Percentiles rank a stretch among this genome's conserved stretches.
These are phyloP conservation scores for Lentinula sp. DNA, from an alignment of 768 basidiomycete genomes.

Conservation along the genomic window DNA sequence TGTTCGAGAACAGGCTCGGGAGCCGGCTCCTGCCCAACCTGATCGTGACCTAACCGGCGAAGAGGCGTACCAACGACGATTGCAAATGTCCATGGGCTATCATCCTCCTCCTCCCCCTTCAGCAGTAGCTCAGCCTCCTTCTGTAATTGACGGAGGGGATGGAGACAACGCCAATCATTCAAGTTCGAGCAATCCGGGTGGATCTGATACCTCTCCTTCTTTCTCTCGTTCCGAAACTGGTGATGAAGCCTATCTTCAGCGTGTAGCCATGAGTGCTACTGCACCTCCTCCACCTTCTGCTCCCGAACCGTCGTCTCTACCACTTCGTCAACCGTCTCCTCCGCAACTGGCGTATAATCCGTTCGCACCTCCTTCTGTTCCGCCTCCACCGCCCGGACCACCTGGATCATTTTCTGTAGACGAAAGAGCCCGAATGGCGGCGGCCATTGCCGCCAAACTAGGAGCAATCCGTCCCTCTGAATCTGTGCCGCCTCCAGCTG, in stretches of 20 bases:
- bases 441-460: constrained; percentile 75
- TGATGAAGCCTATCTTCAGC: constrained; percentile 64
- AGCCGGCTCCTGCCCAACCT: constrained; percentile 28
- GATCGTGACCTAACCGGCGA: constrained; percentile 60
- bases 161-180: constrained; percentile 18
- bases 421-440: constrained; percentile 69
- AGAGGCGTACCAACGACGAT: constrained; percentile 69
- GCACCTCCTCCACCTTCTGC: constrained; percentile 23
- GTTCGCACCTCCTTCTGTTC: constrained; percentile 56
- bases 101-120: constrained; percentile 13
- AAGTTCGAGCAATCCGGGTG: constrained; percentile 8
- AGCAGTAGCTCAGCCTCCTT: constrained; percentile 10
- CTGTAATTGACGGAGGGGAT: constrained; percentile 8
- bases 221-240: constrained; percentile 35
- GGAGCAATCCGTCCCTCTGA: constrained; percentile 35
- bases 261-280: constrained; percentile 48
- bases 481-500: constrained; percentile 20
- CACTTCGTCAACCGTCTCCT: constrained; percentile 20
- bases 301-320: constrained; percentile 14
- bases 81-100: constrained; percentile 53
- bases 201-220: constrained; percentile 1
- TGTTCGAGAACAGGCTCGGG: constrained; percentile 18
- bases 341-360: constrained; percentile 60
- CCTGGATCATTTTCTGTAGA: constrained; percentile 40
- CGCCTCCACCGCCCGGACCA: constrained; percentile 44